Evolutionary conservation across 2,329 filamentous ascomycete genomes (phyloP).

Genomic region (Xylariaceae sp.): DNA sequence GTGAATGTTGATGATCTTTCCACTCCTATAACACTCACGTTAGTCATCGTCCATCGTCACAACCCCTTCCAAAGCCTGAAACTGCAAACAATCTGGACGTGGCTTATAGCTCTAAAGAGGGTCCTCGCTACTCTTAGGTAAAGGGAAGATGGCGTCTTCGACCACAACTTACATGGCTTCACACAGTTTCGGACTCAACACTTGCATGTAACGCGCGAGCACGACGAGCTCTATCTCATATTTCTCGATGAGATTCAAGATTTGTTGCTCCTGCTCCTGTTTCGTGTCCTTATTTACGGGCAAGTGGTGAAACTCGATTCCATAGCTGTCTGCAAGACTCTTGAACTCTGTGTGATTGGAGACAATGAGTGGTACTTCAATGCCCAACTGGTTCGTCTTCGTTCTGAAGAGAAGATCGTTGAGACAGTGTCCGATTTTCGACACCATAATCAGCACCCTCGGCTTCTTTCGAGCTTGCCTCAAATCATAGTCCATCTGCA

Average conservation of each 20-base stretch:
- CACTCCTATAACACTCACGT: conserved; percentile 39
- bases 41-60: too few relatives aligned
- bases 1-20: conserved; percentile 89
- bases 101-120: too few relatives aligned
- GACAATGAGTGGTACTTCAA: conserved; percentile 74
- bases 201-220: conserved; percentile 83
- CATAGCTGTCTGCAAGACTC: conserved; percentile 66
- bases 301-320: conserved; percentile 75
- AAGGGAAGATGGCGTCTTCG: too few relatives aligned
- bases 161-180: conserved; percentile 53
- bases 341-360: conserved; percentile 78
- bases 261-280: conserved; percentile 64
- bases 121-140: too few relatives aligned
- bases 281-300: conserved; percentile 79
- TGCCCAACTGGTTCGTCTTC: conserved; percentile 67
- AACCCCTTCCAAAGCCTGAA: too few relatives aligned
- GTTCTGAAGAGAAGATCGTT: conserved; percentile 80
- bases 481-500: conserved; percentile 69
- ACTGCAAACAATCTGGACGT: too few relatives aligned
- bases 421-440: conserved; percentile 81
- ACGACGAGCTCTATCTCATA: conserved; percentile 75
- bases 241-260: conserved; percentile 66
- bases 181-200: conserved; percentile 71
- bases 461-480: conserved; percentile 66
- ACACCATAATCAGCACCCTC: conserved; percentile 81